Conservation (phyloP, 2,329 filamentous ascomycete species). For the Pseudocercospora vitis region DNA sequence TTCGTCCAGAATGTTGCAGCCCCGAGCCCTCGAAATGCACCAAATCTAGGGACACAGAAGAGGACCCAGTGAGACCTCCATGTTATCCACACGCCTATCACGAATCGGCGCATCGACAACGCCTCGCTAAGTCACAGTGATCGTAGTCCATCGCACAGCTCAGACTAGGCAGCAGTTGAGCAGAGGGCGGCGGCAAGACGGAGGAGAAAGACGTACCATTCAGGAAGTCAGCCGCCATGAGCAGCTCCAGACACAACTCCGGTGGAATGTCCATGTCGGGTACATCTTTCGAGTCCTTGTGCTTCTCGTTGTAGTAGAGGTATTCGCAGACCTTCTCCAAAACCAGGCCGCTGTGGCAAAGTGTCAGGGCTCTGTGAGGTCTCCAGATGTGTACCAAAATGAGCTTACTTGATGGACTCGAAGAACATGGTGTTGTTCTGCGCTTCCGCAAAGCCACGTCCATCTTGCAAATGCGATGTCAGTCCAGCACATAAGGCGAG, state of each 20-base stretch:
- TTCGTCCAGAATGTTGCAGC: no score
- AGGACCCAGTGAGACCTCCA: no score
- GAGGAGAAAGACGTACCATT: conserved; percentile 52
- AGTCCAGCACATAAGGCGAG: background rate
- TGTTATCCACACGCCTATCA: no score
- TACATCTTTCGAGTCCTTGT: conserved; percentile 68
- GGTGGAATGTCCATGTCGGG: conserved; percentile 79
- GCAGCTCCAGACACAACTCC: conserved; percentile 73
- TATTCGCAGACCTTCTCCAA: conserved; percentile 82
- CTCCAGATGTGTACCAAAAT: background rate
- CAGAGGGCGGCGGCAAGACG: background rate
- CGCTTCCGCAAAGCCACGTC: conserved; percentile 66
- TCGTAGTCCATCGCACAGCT: background rate
- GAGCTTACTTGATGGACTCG: conserved; percentile 69
- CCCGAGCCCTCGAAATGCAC: no score
- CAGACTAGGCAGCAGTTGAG: conserved; percentile 5
- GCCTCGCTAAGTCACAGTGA: background rate
- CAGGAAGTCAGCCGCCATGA: conserved; percentile 76
- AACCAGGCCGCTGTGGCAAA: conserved; percentile 61
- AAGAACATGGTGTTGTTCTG: conserved; percentile 65
- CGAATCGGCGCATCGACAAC: background rate
- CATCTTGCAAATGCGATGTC: background rate
- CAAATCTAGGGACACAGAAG: no score
- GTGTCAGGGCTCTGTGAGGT: background rate
- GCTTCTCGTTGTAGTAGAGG: conserved; percentile 77